Percentiles rank a stretch among this genome's conserved stretches.
phyloP scores from a whole-genome alignment of 148 eudicot species.

The Rhododendron mucronatum region DNA sequence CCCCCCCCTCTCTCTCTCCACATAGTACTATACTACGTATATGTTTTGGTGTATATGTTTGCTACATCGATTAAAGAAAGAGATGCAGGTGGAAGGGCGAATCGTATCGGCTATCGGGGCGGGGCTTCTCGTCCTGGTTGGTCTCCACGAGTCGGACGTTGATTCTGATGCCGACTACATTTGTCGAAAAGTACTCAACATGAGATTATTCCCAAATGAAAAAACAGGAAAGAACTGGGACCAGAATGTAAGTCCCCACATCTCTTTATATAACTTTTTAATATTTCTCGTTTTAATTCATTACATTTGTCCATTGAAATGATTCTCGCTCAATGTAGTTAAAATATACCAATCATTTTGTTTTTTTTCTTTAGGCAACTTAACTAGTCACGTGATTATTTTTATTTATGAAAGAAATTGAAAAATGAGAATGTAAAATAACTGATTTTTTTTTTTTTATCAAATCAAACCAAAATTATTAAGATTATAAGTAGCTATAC shows the following conservation, averaged over 20 bases:
- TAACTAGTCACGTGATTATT: too few species aligned
- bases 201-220: constrained; percentile 86
- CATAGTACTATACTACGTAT: not conserved
- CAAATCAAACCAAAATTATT: too few species aligned
- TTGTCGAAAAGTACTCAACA: constrained; percentile 88
- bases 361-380: too few species aligned
- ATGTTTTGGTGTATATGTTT: not conserved
- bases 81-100: constrained; percentile 78
- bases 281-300: not conserved
- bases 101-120: constrained; percentile 80
- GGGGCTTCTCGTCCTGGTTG: constrained; percentile 77
- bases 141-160: constrained; percentile 67
- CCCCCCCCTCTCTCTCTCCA: not conserved
- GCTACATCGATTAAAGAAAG: not conserved
- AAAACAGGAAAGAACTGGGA: constrained; percentile 77
- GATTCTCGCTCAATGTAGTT: too few species aligned
- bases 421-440: too few species aligned
- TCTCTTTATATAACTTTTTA: not conserved
- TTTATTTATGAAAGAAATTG: too few species aligned
- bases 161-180: constrained; percentile 80
- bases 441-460: too few species aligned
- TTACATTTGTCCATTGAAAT: too few species aligned
- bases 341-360: too few species aligned
- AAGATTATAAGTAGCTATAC: too few species aligned
- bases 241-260: constrained; percentile 44